Base-by-base conservation (phyloP, 1,139 yeast species). In the Eremothecium coryli region DNA sequence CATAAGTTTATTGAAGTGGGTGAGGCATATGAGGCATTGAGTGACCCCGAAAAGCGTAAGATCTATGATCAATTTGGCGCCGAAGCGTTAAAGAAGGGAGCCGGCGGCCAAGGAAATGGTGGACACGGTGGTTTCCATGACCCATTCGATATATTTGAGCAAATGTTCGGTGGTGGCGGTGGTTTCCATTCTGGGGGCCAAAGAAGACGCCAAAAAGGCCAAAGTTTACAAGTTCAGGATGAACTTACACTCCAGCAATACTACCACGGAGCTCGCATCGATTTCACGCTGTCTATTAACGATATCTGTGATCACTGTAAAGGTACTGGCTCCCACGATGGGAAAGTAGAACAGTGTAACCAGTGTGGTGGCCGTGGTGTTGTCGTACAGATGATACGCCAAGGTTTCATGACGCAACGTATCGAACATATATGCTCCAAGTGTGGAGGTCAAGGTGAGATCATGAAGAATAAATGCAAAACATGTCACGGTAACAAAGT, bases 391-490 rank as follows among this genome's bases (percentile, higher is more conserved):
- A 70, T 75, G 36, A 68, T 81, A 43, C 94, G 86, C 56, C 60
- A 90, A 44, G 96, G 85, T 0, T 94, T 93, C 7, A 82, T 90
- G 85, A 65, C 82, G 41, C 97, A 88, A 58, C 84, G 81, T 43
- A 69, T 86, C 47, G 88, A 82, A 53, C 71, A 76, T 34, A 68
- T 68, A 10, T 90, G 98, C 67, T 86, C 81, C 39, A 64, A 62
- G 37, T 90, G 98, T 65, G 62, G 66, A 12, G 98, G 98, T 23
- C 64, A 66, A 35, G 98, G 98, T 8, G 65, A 72, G 37, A 61
- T 67, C 9, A 77, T 85, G 32, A 64, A 70, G 32, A 64, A 76
- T 44, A 68, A 70, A 29, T 90, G 98, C 64, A 56, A 64, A 15
- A 60, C 56, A 18, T 90, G 98, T 60, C 60, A 65, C 6, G 98